Conservation (phyloP, 164 flowering plant genomes). For the Magnolia officinalis region DNA sequence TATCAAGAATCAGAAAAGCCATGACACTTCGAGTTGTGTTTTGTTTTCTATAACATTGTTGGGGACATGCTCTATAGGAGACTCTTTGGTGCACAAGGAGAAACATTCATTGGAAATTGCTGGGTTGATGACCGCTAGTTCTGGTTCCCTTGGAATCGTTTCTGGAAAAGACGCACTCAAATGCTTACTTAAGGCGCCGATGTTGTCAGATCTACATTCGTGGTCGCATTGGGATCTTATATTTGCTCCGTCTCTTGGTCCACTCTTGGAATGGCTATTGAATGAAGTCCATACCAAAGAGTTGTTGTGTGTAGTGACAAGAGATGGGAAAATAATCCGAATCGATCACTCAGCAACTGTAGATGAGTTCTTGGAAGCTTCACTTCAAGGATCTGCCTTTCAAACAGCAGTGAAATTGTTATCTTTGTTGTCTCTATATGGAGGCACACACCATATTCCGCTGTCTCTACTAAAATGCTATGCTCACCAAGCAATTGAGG, state of each 20-base stretch:
- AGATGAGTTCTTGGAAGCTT: constrained; percentile 68
- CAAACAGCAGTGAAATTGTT: constrained; percentile 65
- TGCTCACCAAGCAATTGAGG: constrained; percentile 64
- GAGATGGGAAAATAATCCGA: constrained; percentile 65
- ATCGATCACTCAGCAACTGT: constrained; percentile 64
- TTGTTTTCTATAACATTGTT: constrained; percentile 60
- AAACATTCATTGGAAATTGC: constrained; percentile 16
- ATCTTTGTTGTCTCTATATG: constrained; percentile 59
- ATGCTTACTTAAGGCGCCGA: constrained; percentile 66
- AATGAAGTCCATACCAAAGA: constrained; percentile 55
- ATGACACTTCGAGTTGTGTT: constrained; percentile 40
- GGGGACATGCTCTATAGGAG: constrained; percentile 14
- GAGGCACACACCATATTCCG: constrained; percentile 63
- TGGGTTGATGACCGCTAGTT: constrained; percentile 11
- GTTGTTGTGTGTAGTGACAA: constrained; percentile 64
- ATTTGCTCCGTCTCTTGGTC: constrained; percentile 88
- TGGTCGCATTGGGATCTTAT: constrained; percentile 93
- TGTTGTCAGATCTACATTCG: constrained; percentile 61
- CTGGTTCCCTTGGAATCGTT: constrained; percentile 28
- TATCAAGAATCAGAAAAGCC: constrained; percentile 27
- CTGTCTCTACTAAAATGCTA: constrained; percentile 64
- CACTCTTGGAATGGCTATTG: constrained; percentile 71
- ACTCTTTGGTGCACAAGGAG: constrained; percentile 17
- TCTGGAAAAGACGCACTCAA: constrained; percentile 64
- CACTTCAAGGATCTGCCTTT: constrained; percentile 62